These are phyloP conservation scores for Papiliotrema laurentii DNA, from an alignment of 1,284 basidiomycete genomes.

Conservation along the genomic window DNA sequence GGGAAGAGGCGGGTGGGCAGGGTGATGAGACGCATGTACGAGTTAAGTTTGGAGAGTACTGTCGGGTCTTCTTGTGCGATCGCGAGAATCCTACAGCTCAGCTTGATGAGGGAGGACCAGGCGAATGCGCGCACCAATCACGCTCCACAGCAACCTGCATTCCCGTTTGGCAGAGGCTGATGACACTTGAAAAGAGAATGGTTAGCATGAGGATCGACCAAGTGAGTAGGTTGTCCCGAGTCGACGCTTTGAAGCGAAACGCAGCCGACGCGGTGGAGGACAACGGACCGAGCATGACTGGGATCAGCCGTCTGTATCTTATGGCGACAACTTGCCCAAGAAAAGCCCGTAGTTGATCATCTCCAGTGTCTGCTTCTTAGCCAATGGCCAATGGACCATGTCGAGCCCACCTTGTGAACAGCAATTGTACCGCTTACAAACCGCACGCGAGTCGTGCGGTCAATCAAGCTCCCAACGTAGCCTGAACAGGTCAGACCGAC, in stretches of 20 bases:
- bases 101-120: neutral
- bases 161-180: neutral
- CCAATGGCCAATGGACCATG: too few relatives aligned
- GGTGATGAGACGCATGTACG: neutral
- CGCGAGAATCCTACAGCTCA: neutral
- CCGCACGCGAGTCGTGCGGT: constrained; percentile 22
- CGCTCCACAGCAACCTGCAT: constrained; percentile 3
- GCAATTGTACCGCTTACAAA: constrained; percentile 45
- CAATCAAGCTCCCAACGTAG: constrained; percentile 48
- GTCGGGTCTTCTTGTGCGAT: neutral
- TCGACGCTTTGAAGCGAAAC: constrained; percentile 15
- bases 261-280: constrained; percentile 16
- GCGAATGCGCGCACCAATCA: constrained; percentile 1
- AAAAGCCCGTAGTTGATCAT: neutral
- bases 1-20: neutral
- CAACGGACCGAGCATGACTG: constrained; percentile 40
- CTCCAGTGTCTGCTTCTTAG: constrained; percentile 39
- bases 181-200: neutral
- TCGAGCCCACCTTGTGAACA: constrained; percentile 46
- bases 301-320: too few relatives aligned
- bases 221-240: neutral
- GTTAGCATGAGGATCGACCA: neutral
- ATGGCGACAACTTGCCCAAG: neutral
- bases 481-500: constrained; percentile 44
- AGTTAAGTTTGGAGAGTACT: constrained; percentile 1